Base-by-base conservation (phyloP, 495 filamentous ascomycete genomes). In the Articulospora tetracladia region DNA sequence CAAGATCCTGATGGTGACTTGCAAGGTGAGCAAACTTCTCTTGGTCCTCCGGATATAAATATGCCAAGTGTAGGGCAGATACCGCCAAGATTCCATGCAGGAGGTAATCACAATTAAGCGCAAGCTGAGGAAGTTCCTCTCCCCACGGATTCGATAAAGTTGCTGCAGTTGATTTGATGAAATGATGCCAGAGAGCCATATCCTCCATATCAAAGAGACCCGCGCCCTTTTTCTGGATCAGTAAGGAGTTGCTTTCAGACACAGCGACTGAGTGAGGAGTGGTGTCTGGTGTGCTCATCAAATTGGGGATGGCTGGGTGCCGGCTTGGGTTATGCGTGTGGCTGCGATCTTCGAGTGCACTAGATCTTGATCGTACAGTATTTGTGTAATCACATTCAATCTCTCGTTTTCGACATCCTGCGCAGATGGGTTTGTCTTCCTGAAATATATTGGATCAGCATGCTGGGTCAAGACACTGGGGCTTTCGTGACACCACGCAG, bases 11-110 rank as follows among this genome's bases (percentile, higher is more conserved):
- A 24, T 62, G 60, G 8, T 53, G 30, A 12, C 26, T 34, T 17
- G 54, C 53, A 0, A 57, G 30, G 25, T 53, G 52, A 6, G 50
- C 20, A 24, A 53, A 58, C 39, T 25, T 53, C 11, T 53, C 46
- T 34, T n/a, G 12, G 20, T 46, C 20, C 17, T 55, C 25, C 1
- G 27, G 66, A 66, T 34, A 66, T 52, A n/a, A 70, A 55, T 32
- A 73, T 65, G 75, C 76, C 1, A 76, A 72, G 53, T 79, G 77
- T 25, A 77, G 59, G 1, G 76, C 70, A 0, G 72, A 70, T 20
- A 73, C 50, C 0, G 76, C 72, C 23, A 78, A 55, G 15, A 79
- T 70, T 22, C 75, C 73, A 49, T 73, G 70, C 69, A 79, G 71
- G 3, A 79, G 64, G 23, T 59, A 64, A 19, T 59, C 50, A 32